These are phyloP conservation scores for Heritiera fomes DNA, from an alignment of 345 rosid genomes.

Conservation along the genomic window DNA sequence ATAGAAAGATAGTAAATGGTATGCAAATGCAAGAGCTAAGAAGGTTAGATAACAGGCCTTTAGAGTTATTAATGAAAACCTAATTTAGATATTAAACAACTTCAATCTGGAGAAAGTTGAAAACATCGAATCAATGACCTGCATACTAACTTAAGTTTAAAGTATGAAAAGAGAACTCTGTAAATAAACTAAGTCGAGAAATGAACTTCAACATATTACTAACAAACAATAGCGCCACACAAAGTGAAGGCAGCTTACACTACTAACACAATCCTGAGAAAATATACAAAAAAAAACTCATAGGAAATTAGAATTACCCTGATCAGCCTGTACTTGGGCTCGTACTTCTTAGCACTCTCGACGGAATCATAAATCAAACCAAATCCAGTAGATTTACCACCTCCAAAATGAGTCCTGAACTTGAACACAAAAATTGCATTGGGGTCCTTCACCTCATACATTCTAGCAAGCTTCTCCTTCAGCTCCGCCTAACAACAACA, in stretches of 20 bases:
- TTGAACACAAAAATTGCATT: slow-evolving; percentile 91
- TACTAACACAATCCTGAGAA: too few species aligned
- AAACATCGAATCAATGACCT: too few species aligned
- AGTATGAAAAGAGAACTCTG: background rate
- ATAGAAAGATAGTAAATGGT: background rate
- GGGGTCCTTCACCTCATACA: slow-evolving; percentile 91
- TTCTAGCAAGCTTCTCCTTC: slow-evolving; percentile 75
- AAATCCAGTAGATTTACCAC: slow-evolving; percentile 95
- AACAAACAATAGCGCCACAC: background rate
- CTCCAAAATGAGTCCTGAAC: slow-evolving; percentile 97
- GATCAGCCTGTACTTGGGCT: slow-evolving; percentile 95
- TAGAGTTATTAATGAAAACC: background rate
- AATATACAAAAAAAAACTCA: background rate
- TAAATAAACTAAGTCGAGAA: background rate
- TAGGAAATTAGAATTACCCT: slow-evolving; percentile 66
- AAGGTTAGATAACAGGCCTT: background rate
- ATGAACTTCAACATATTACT: background rate
- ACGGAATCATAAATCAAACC: slow-evolving; percentile 90
- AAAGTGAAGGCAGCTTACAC: background rate
- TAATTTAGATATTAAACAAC: background rate
- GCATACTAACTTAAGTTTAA: background rate
- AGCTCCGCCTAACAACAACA: slow-evolving; percentile 57
- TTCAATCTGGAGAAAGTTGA: background rate
- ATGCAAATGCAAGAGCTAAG: background rate
- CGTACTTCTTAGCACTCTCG: slow-evolving; percentile 88